These are phyloP conservation scores for Helicosporidium sp. DNA, from an alignment of 139 green algal species.

Conservation along the genomic window DNA sequence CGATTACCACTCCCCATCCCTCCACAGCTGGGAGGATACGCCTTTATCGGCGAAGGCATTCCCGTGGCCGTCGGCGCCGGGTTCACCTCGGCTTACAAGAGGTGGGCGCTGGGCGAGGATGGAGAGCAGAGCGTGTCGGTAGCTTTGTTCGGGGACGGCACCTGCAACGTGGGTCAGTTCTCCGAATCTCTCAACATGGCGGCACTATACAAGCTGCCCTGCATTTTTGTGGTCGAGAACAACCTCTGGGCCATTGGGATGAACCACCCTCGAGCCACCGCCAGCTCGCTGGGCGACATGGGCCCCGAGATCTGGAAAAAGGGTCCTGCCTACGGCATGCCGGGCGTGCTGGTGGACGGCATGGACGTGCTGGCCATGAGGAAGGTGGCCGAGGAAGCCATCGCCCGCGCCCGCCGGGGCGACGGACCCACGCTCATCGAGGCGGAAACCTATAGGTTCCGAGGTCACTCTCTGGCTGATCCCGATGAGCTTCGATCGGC, in stretches of 20 bases:
- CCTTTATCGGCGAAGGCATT: slow-evolving; percentile 96
- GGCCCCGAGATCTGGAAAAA: slow-evolving; percentile 95
- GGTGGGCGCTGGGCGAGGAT: slow-evolving; percentile 57
- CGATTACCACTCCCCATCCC: not conserved
- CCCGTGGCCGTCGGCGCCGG: slow-evolving; percentile 80
- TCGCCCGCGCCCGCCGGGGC: slow-evolving; percentile 66
- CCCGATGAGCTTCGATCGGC: slow-evolving; percentile 84
- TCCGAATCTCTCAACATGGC: slow-evolving; percentile 98
- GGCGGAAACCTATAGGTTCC: slow-evolving; percentile 92
- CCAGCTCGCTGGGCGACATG: slow-evolving; percentile 36
- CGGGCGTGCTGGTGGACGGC: slow-evolving; percentile 83
- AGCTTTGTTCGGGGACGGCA: slow-evolving; percentile 83
- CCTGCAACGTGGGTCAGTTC: slow-evolving; percentile 90
- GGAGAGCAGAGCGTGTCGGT: slow-evolving; percentile 45
- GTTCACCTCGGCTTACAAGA: slow-evolving; percentile 69
- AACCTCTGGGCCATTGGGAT: slow-evolving; percentile 98
- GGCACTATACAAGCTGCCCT: slow-evolving; percentile 85
- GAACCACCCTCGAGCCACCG: slow-evolving; percentile 68
- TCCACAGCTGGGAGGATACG: slow-evolving; percentile 79
- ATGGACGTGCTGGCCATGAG: slow-evolving; percentile 90
- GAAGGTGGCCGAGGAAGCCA: slow-evolving; percentile 65
- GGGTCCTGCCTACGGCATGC: slow-evolving; percentile 88
- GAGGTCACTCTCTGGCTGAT: slow-evolving; percentile 91
- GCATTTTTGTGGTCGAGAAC: slow-evolving; percentile 98
- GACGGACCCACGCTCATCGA: slow-evolving; percentile 94